phyloP scores from a whole-genome alignment of 345 rosid species.

The Ceriops decandra region DNA sequence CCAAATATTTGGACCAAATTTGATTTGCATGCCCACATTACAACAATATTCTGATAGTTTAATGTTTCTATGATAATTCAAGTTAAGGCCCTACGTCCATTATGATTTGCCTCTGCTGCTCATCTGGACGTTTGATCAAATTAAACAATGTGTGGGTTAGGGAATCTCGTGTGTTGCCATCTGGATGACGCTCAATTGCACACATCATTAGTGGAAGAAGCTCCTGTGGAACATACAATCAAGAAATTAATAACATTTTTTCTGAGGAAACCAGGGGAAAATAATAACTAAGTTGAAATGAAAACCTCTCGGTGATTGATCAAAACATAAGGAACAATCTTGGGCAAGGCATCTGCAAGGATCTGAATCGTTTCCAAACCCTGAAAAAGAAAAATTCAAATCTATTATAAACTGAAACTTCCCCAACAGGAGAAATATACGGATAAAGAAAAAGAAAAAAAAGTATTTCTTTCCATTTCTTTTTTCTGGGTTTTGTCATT shows the following conservation, averaged over 20 bases:
- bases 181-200: slow-evolving; percentile 97
- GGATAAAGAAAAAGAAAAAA: neutral
- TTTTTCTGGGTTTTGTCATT: no score
- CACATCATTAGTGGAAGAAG: slow-evolving; percentile 98
- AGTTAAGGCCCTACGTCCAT: slow-evolving; percentile 69
- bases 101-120: slow-evolving; percentile 86
- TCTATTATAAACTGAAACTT: slow-evolving; percentile 16
- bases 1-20: slow-evolving; percentile 23
- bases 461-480: neutral
- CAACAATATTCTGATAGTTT: slow-evolving; percentile 18
- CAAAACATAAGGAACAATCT: slow-evolving; percentile 95
- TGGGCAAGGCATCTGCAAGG: slow-evolving; percentile 94
- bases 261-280: slow-evolving; percentile 4
- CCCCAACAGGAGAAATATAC: slow-evolving; percentile 9
- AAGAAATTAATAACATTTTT: slow-evolving; percentile 13
- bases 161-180: slow-evolving; percentile 69
- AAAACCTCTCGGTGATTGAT: slow-evolving; percentile 96
- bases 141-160: slow-evolving; percentile 90
- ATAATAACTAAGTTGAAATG: slow-evolving; percentile 11
- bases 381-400: slow-evolving; percentile 41
- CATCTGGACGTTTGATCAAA: slow-evolving; percentile 96
- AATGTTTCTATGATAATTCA: slow-evolving; percentile 14
- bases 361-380: slow-evolving; percentile 89
- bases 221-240: slow-evolving; percentile 47
- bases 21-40: slow-evolving; percentile 12